Base-by-base conservation (phyloP, 495 filamentous ascomycete species). In the Cairneyella variabilis region DNA sequence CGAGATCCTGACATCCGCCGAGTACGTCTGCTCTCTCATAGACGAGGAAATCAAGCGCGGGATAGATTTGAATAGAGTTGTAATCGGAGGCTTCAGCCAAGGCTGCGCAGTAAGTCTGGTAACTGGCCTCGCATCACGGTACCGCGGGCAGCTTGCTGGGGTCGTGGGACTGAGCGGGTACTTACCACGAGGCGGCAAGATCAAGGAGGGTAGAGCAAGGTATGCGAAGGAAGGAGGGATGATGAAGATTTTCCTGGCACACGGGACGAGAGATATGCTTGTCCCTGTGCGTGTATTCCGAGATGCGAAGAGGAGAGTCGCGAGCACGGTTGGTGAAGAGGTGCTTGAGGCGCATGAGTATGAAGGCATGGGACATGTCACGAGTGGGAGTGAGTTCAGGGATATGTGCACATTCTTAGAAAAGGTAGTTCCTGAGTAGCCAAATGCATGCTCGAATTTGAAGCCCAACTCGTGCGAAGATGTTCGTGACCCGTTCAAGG, bases 1-100 rank as follows among this genome's bases (percentile, higher is more conserved):
- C 28, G 72, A 69, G 20, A 64, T 72, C 46, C 55, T 63, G 42
- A 45, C 61, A 27, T 67, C 58, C 25, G 63, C 69, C 12, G 62
- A 58, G 16, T 74, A 76, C 46, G 50, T 74, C 7, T 67, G 65
- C 36, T 52, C 51, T 0, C 51, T 76, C 18, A 63, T 76, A 38
- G 69, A 73, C 10, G 59, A 65, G 2, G 63, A 70, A 25, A 54
- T 69, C 0, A 34, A 53, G 30, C 63, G 60, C 22, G 70, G 72
- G 17, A 62, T 76, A 0, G 58, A 62, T 22, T 44, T 58, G 10
- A 57, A 67, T 2, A 54, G 71, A 10, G 69, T 76, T 17, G 58
- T 74, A 2, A 48, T 76, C 7, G 71, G 70, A 6, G 72, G 71
- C 2, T 76, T 76, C 55, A 67, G 64, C 26, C 71, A 73, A 46